Evolutionary conservation across 2,329 filamentous ascomycete genomes (phyloP).

Genomic region (Epichloe hybrida): DNA sequence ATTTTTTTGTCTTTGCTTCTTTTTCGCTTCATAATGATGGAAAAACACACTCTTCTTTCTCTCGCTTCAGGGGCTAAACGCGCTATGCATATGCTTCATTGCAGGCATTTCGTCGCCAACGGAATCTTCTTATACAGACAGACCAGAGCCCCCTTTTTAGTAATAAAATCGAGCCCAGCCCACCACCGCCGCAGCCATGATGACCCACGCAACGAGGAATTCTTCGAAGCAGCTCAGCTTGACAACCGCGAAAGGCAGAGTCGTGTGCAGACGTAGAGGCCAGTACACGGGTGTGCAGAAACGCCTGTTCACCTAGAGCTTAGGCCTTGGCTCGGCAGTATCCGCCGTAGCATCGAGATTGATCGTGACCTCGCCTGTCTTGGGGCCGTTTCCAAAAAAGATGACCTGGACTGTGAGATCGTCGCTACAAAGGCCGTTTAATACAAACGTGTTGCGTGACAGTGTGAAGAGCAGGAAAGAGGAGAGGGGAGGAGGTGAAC

Average conservation of each 20-base stretch:
- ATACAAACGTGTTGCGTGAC: neutral
- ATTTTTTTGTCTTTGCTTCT: neutral
- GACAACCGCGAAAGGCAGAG: neutral
- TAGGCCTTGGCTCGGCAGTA: conserved; percentile 22
- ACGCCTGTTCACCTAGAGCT: conserved; percentile 19
- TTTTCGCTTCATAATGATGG: neutral
- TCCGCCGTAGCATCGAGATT: conserved; percentile 75
- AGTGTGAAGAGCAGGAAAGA: neutral
- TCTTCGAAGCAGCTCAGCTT: neutral
- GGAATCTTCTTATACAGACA: neutral
- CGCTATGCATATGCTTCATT: neutral
- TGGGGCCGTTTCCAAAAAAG: conserved; percentile 86
- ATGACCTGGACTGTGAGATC: conserved; percentile 96
- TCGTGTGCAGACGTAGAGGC: neutral
- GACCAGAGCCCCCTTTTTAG: no score
- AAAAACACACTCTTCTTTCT: neutral
- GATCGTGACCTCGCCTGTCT: conserved; percentile 63
- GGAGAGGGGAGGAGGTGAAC: conserved; percentile 5
- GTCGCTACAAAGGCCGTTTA: conserved; percentile 41
- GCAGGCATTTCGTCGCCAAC: neutral
- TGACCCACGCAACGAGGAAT: neutral
- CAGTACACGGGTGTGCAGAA: neutral
- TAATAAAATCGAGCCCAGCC: neutral
- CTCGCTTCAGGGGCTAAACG: neutral
- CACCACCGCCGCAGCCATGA: neutral